phyloP scores from a whole-genome alignment of 2,329 filamentous ascomycete genomes.

The Cadophora luteo-olivacea region DNA sequence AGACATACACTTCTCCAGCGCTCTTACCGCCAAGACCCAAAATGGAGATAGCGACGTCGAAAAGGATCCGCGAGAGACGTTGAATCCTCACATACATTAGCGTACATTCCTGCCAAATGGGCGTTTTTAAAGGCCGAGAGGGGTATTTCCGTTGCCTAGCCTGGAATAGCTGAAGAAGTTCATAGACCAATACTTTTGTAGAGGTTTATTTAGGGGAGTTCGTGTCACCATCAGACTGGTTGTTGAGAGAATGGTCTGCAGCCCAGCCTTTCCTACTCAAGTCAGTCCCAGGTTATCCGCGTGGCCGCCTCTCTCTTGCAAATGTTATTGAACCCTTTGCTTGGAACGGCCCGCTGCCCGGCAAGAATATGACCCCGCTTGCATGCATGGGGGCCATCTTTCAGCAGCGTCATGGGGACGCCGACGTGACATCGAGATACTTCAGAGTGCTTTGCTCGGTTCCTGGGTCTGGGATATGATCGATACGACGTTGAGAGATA shows the following conservation, averaged over 20 bases:
- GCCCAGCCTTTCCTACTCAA: slow-evolving; percentile 1
- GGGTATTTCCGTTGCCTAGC: neutral
- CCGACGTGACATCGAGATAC: slow-evolving; percentile 7
- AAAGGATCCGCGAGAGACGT: neutral
- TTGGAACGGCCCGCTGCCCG: slow-evolving; percentile 14
- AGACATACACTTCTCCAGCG: slow-evolving; percentile 3
- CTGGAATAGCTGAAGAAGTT: neutral
- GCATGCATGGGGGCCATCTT: slow-evolving; percentile 6
- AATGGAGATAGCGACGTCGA: neutral
- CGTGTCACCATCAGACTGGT: slow-evolving; percentile 18
- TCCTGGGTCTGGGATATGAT: neutral
- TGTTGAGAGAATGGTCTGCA: slow-evolving; percentile 7
- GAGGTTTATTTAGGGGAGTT: neutral
- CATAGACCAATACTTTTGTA: slow-evolving; percentile 12
- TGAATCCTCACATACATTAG: neutral
- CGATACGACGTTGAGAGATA: neutral
- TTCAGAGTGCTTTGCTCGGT: neutral
- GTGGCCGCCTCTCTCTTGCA: neutral
- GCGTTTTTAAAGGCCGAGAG: neutral
- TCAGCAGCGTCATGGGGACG: slow-evolving; percentile 1
- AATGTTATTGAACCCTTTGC: slow-evolving; percentile 1
- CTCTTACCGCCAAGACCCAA: neutral
- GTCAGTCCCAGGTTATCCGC: neutral
- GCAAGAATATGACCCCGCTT: slow-evolving; percentile 9
- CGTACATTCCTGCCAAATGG: no score